These are phyloP conservation scores for Claviceps sp. DNA, from an alignment of 2,329 filamentous ascomycete species.

Conservation along the genomic window DNA sequence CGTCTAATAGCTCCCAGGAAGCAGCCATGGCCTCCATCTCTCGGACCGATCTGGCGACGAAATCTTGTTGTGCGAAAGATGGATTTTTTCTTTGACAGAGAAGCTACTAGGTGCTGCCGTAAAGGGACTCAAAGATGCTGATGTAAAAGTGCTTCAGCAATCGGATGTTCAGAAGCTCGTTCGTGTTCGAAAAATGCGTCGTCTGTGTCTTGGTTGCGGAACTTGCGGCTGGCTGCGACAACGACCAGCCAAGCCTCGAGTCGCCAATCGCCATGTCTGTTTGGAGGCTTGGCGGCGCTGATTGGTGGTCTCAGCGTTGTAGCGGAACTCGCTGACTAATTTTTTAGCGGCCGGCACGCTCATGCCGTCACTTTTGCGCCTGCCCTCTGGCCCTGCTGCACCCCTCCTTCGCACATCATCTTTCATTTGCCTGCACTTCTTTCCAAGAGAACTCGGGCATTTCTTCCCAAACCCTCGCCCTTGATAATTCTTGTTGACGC, in stretches of 20 bases:
- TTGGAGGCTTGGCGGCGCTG: neutral
- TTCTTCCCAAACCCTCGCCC: neutral
- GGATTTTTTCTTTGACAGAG: neutral
- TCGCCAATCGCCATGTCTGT: neutral
- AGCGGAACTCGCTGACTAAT: neutral
- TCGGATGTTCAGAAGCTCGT: too few relatives aligned
- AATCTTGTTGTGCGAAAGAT: neutral
- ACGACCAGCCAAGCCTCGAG: too few relatives aligned
- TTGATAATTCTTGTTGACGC: neutral
- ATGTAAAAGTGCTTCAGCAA: too few relatives aligned
- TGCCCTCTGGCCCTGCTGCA: neutral
- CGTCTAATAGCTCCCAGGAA: constrained; percentile 55
- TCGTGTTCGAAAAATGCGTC: neutral
- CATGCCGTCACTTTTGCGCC: neutral
- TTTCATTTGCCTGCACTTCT: neutral
- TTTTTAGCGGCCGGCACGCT: neutral
- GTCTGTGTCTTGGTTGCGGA: neutral
- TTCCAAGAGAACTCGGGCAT: neutral
- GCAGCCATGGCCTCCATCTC: constrained; percentile 20
- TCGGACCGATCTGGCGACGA: neutral
- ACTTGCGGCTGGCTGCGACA: too few relatives aligned
- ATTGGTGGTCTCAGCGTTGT: neutral
- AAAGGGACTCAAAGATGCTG: too few relatives aligned
- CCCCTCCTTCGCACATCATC: neutral
- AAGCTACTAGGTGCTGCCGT: too few relatives aligned